Evolutionary conservation across 176 grass and related monocot species (phyloP), one percentile per base, ranked within the genome.

Genomic region (Phyllostachys edulis): DNA sequence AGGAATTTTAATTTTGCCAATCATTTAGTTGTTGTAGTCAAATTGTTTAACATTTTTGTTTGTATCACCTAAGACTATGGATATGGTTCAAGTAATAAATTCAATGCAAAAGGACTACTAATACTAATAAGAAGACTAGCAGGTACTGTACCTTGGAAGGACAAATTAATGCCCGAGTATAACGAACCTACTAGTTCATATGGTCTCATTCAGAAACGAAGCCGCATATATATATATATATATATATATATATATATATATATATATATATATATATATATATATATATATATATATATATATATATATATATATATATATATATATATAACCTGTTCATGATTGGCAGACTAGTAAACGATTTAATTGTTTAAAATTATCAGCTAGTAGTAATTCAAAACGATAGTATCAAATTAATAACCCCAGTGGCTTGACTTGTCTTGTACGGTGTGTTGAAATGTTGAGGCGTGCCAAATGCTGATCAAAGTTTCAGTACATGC

Each of bases 351-450:
- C 24, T 63, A 27, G 16, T 75, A 52, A 75, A 84, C 14, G 14
- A 65, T 52, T 65, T 9, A 17, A 49, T 23, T 21, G 26, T 72
- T 82, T 17, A 72, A 61, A 56, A 82, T 10, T 63, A 26, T 24
- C 42, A 27, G 27, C 69, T 72, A 50, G n/a, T 18, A 62, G 6
- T 56, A 55, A 14, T 63, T 61, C 71, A 24, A 74, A 63, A 74
- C 1, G 41, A 74, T 10, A 24, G 1, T 10, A 49, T 39, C 57
- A 51, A 74, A 64, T 39, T 14, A 45, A 61, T 64, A 63, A 72
- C 36, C 38, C 42, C 54, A 82, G 39, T 61, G 45, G 80, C 34
- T 82, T 32, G 51, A 71, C 23, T 73, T 73, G 23, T 13, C 54
- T 46, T 36, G 39, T 32, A 57, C 36, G 36, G 45, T 67, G 45